A percentile compares a stretch with the other conserved stretches of the same genome.
These are phyloP conservation scores for Avena eriantha DNA, from an alignment of 176 grass and related monocot genomes.

Conservation along the genomic window DNA sequence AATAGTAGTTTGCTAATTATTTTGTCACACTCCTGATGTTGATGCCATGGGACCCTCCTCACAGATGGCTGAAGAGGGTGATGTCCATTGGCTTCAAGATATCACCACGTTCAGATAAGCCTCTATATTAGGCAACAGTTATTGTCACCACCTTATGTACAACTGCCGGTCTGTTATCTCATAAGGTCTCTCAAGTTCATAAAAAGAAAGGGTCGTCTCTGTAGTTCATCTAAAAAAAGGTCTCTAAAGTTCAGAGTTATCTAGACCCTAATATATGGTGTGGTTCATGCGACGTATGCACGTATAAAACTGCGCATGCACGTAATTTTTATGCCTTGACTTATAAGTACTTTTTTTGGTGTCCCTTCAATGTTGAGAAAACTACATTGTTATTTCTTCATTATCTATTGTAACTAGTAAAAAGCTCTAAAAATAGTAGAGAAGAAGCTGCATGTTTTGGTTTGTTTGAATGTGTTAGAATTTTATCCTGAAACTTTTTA, in stretches of 20 bases:
- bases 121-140: conserved; percentile 16
- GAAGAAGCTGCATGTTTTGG: neutral
- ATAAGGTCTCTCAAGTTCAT: neutral
- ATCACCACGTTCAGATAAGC: conserved; percentile 4
- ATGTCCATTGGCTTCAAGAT: neutral
- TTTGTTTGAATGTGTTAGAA: neutral
- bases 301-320: too few species aligned
- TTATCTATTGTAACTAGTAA: neutral
- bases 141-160: conserved; percentile 23
- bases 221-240: too few species aligned
- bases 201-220: too few species aligned
- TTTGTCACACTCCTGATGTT: neutral
- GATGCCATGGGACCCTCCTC: neutral
- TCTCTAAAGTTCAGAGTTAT: neutral
- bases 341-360: neutral
- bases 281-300: neutral
- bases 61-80: conserved; percentile 8
- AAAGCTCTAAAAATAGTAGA: neutral
- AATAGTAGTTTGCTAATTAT: conserved; percentile 32
- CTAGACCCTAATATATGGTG: neutral
- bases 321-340: too few species aligned
- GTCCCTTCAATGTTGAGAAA: neutral
- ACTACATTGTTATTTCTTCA: neutral
- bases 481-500: neutral
- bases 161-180: neutral